phyloP scores from a whole-genome alignment of 2,329 filamentous ascomycete genomes.

The Colletotrichum ledebouriae region DNA sequence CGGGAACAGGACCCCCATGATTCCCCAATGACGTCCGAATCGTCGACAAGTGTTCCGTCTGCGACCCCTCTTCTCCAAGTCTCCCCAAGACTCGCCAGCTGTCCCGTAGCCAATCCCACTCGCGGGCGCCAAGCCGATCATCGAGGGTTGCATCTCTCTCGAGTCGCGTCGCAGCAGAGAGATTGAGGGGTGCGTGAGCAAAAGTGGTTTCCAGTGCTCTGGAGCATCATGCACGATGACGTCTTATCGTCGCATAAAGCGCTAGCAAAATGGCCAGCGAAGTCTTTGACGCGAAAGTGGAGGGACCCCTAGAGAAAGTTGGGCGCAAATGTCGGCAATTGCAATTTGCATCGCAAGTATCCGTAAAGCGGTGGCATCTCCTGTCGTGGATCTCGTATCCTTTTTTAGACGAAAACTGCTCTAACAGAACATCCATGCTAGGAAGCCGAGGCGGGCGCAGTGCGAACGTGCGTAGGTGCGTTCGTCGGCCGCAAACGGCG shows the following conservation, averaged over 20 bases:
- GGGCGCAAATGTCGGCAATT: conserved; percentile 4
- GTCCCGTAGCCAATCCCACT: too few species aligned
- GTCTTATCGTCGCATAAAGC: conserved; percentile 18
- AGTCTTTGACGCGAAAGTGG: not conserved
- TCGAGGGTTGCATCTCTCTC: too few species aligned
- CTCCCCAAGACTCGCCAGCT: not conserved
- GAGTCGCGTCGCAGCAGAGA: conserved; percentile 2
- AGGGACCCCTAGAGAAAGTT: conserved; percentile 3
- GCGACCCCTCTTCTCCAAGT: not conserved
- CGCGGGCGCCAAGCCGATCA: too few species aligned
- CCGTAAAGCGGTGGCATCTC: not conserved
- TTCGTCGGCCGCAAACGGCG: not conserved
- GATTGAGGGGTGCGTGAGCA: not conserved
- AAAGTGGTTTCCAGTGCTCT: not conserved
- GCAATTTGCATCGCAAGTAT: not conserved
- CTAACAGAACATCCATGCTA: not conserved
- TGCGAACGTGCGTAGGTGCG: not conserved
- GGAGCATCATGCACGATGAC: conserved; percentile 31
- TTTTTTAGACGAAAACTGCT: not conserved
- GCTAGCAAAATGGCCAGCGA: conserved; percentile 16
- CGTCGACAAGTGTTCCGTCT: conserved; percentile 17
- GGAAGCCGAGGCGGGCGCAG: conserved; percentile 15
- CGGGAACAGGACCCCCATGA: conserved; percentile 38
- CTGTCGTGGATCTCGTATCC: not conserved
- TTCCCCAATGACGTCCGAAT: conserved; percentile 32